phyloP scores from a whole-genome alignment of 2,329 filamentous ascomycete genomes.

The Westerdykella sp. region DNA sequence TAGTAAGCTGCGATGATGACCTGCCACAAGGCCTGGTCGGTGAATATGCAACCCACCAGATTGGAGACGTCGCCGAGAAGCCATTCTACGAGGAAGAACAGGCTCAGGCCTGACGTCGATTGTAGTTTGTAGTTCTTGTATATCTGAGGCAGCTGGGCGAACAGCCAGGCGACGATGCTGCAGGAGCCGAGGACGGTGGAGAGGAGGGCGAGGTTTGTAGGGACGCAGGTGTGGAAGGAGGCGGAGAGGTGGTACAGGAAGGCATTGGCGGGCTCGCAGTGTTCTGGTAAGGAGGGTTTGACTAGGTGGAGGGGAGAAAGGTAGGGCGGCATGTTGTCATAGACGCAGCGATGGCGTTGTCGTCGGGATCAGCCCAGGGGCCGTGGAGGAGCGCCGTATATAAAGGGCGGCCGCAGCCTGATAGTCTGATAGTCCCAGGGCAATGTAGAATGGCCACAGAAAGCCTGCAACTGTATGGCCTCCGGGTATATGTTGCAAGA shows the following conservation, averaged over 20 bases:
- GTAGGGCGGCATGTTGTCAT: constrained; percentile 34
- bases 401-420: not conserved
- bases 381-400: not conserved
- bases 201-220: constrained; percentile 56
- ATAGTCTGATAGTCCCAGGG: not conserved
- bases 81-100: constrained; percentile 62
- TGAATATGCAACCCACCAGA: constrained; percentile 56
- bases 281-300: constrained; percentile 45
- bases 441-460: too few species aligned
- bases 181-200: constrained; percentile 56
- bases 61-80: constrained; percentile 59
- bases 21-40: constrained; percentile 61
- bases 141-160: constrained; percentile 63
- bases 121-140: constrained; percentile 61
- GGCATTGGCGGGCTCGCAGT: constrained; percentile 55
- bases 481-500: too few species aligned
- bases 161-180: constrained; percentile 63
- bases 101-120: constrained; percentile 59
- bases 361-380: not conserved
- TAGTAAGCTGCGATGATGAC: constrained; percentile 61
- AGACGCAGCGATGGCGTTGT: constrained; percentile 9
- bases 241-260: constrained; percentile 54
- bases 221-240: constrained; percentile 56
- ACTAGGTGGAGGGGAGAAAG: constrained; percentile 27
- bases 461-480: too few species aligned